Conservation (phyloP, 1,284 basidiomycete species). For the Ceratorhiza oryzae-sativae region DNA sequence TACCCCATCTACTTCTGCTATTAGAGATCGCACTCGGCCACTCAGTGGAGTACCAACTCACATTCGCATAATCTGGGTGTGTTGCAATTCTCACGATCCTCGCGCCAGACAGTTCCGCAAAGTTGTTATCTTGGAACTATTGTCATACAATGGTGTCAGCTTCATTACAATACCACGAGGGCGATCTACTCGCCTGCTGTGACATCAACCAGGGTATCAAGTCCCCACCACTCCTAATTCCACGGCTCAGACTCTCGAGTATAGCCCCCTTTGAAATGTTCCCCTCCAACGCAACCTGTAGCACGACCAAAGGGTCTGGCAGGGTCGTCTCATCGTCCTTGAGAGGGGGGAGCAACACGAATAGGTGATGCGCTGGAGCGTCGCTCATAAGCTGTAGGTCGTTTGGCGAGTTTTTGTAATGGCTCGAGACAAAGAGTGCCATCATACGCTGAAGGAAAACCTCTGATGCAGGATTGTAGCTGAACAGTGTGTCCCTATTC, state of each 20-base stretch:
- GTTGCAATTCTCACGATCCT: slow-evolving; percentile 93
- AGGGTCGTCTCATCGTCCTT: slow-evolving; percentile 85
- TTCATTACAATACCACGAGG: background rate
- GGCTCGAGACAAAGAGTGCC: slow-evolving; percentile 95
- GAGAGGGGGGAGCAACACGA: slow-evolving; percentile 92
- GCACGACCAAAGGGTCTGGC: slow-evolving; percentile 92
- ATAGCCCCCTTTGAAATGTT: slow-evolving; percentile 89
- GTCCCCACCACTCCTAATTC: slow-evolving; percentile 88
- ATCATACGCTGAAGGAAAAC: slow-evolving; percentile 98
- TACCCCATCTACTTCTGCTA: slow-evolving; percentile 84
- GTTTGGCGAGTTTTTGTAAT: slow-evolving; percentile 99
- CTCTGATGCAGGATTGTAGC: slow-evolving; percentile 96
- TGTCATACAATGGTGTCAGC: slow-evolving; percentile 1
- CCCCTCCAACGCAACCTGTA: slow-evolving; percentile 96
- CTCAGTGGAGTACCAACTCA: slow-evolving; percentile 53
- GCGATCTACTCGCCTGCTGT: slow-evolving; percentile 64
- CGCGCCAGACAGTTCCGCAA: slow-evolving; percentile 90
- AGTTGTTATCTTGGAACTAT: slow-evolving; percentile 92
- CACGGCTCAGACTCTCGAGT: slow-evolving; percentile 83
- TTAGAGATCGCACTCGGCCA: background rate
- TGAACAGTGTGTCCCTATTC: slow-evolving; percentile 95
- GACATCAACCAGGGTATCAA: slow-evolving; percentile 98
- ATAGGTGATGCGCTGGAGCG: slow-evolving; percentile 96
- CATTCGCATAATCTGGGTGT: slow-evolving; percentile 93
- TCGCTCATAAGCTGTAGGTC: slow-evolving; percentile 97